These are phyloP conservation scores for Murraya paniculata DNA, from an alignment of 345 rosid species.

Conservation along the genomic window DNA sequence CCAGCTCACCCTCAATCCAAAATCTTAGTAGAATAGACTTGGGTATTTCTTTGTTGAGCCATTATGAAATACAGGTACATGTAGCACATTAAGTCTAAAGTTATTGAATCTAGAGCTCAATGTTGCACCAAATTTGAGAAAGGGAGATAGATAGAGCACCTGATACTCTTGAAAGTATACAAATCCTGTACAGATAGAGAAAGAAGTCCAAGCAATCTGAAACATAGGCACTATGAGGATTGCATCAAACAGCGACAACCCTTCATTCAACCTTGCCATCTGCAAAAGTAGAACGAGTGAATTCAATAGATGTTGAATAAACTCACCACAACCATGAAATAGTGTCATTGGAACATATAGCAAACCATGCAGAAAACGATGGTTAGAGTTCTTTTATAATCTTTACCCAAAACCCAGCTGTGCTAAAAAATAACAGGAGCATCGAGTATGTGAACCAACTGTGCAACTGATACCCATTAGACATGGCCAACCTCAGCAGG, in stretches of 20 bases:
- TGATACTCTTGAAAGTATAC: slow-evolving; percentile 97
- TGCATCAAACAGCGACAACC: slow-evolving; percentile 87
- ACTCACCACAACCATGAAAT: slow-evolving; percentile 3
- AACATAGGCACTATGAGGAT: slow-evolving; percentile 99
- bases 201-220: slow-evolving; percentile 99
- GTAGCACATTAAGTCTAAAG: background rate
- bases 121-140: background rate
- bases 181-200: slow-evolving; percentile 98
- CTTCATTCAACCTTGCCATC: slow-evolving; percentile 98
- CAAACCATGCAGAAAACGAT: slow-evolving; percentile 12
- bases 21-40: background rate
- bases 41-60: background rate
- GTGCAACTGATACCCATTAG: slow-evolving; percentile 78
- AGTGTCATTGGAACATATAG: background rate
- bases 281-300: slow-evolving; percentile 31
- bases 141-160: slow-evolving; percentile 40
- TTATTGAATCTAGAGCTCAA: background rate
- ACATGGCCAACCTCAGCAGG: slow-evolving; percentile 90
- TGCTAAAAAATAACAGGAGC: slow-evolving; percentile 92
- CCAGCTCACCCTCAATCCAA: background rate
- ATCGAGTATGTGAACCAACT: slow-evolving; percentile 99
- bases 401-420: slow-evolving; percentile 98
- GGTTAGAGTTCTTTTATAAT: background rate
- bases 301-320: slow-evolving; percentile 14
- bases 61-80: background rate